Evolutionary conservation across 2,329 filamentous ascomycete species (phyloP).

Genomic region (Pseudogymnoascus sp.): DNA sequence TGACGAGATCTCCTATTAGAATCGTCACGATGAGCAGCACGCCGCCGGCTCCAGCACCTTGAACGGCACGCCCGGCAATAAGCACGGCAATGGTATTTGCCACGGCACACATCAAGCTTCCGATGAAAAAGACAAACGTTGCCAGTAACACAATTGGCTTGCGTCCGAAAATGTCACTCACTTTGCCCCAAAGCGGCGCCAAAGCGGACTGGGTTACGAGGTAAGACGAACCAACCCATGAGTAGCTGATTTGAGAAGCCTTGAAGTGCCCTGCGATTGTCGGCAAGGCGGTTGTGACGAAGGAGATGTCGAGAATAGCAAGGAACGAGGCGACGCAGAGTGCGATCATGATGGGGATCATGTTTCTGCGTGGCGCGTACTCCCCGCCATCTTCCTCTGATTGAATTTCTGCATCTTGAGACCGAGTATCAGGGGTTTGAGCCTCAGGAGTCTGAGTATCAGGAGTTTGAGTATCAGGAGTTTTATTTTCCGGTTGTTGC

Average conservation of each 20-base stretch:
- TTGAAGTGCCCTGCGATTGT: slow-evolving; percentile 45
- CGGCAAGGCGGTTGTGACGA: slow-evolving; percentile 50
- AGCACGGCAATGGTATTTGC: slow-evolving; percentile 54
- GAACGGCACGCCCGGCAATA: slow-evolving; percentile 51
- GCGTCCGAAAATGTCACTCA: slow-evolving; percentile 59
- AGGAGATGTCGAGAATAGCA: slow-evolving; percentile 31
- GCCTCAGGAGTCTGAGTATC: too few species aligned
- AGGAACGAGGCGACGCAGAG: slow-evolving; percentile 12
- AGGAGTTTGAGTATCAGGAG: too few species aligned
- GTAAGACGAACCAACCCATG: slow-evolving; percentile 48
- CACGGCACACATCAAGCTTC: slow-evolving; percentile 52
- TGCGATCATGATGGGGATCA: slow-evolving; percentile 12
- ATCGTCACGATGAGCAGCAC: slow-evolving; percentile 57
- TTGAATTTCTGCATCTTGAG: slow-evolving; percentile 12
- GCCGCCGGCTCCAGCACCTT: slow-evolving; percentile 56
- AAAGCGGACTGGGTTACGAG: slow-evolving; percentile 40
- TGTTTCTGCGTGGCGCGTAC: slow-evolving; percentile 11
- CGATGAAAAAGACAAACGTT: slow-evolving; percentile 55
- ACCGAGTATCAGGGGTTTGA: slow-evolving; percentile 6
- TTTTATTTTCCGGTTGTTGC: neutral
- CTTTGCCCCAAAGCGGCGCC: slow-evolving; percentile 41
- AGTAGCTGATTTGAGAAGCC: slow-evolving; percentile 39
- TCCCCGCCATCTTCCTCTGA: slow-evolving; percentile 11
- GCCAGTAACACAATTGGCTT: slow-evolving; percentile 54
- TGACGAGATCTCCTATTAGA: slow-evolving; percentile 44